phyloP scores from a whole-genome alignment of 2,329 filamentous ascomycete species.

The Microcyclosporella mali region DNA sequence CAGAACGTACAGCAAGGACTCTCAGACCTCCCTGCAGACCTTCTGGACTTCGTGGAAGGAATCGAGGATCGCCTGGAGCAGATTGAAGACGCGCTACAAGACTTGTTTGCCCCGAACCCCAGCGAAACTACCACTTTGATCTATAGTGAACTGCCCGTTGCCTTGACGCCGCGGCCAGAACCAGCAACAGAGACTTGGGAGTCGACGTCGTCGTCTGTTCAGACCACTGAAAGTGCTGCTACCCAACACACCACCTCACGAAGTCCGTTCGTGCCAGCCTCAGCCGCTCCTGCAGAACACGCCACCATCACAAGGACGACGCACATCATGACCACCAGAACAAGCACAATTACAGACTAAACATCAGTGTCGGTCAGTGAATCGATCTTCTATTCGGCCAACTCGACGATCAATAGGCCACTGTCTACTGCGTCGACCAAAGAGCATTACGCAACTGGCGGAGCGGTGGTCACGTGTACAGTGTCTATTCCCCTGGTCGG shows the following conservation, averaged over 20 bases:
- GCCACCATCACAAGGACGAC: neutral
- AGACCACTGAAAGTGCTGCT: no score
- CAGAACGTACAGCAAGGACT: constrained; percentile 15
- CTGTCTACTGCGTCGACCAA: neutral
- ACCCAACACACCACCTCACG: no score
- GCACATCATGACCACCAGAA: neutral
- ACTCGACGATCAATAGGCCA: neutral
- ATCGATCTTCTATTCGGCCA: neutral
- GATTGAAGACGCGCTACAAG: constrained; percentile 11
- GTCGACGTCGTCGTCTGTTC: no score
- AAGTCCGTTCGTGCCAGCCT: no score
- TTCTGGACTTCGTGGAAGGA: constrained; percentile 13
- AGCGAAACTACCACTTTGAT: neutral
- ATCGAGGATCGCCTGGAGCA: constrained; percentile 11
- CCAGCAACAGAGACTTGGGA: no score
- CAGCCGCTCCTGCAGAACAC: neutral
- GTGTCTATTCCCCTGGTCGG: neutral
- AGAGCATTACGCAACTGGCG: neutral
- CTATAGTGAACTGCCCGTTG: neutral
- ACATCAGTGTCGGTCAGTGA: neutral
- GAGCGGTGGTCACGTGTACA: neutral
- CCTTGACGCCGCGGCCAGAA: neutral
- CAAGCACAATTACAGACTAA: neutral
- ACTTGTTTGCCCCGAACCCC: constrained; percentile 1
- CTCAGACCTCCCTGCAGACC: constrained; percentile 13